Evolutionary conservation across 345 rosid genomes (phyloP).

Genomic region (Syzygium oleosum): DNA sequence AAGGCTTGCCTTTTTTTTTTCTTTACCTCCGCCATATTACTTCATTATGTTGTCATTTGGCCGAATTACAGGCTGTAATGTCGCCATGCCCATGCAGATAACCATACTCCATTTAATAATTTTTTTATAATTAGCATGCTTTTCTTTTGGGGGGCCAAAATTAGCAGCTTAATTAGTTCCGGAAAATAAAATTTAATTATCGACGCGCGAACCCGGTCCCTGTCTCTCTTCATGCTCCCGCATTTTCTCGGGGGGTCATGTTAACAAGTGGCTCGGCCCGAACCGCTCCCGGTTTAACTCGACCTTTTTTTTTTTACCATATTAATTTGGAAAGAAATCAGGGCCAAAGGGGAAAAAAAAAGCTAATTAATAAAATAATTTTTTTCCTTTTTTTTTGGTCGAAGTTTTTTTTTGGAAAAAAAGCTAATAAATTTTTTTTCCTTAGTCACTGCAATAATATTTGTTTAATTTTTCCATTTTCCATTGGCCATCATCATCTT

Average conservation of each 20-base stretch:
- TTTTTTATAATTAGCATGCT: too few species aligned
- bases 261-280: too few species aligned
- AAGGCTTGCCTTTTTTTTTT: too few species aligned
- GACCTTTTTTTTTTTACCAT: too few species aligned
- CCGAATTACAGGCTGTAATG: not conserved
- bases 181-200: not conserved
- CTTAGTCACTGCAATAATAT: not conserved
- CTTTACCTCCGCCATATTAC: not conserved
- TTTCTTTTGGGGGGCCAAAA: too few species aligned
- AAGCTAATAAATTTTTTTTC: too few species aligned
- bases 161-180: not conserved
- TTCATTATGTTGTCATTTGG: not conserved
- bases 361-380: not conserved
- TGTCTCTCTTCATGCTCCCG: not conserved
- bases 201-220: not conserved
- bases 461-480: too few species aligned
- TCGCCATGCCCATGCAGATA: not conserved
- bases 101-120: not conserved
- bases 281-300: too few species aligned
- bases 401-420: too few species aligned
- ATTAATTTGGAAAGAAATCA: not conserved
- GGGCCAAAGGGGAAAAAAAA: not conserved
- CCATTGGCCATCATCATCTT: not conserved
- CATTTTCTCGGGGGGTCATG: not conserved
- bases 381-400: too few species aligned